Base-by-base conservation (phyloP, 305 asterid genomes). In the Ilex paraguariensis region DNA sequence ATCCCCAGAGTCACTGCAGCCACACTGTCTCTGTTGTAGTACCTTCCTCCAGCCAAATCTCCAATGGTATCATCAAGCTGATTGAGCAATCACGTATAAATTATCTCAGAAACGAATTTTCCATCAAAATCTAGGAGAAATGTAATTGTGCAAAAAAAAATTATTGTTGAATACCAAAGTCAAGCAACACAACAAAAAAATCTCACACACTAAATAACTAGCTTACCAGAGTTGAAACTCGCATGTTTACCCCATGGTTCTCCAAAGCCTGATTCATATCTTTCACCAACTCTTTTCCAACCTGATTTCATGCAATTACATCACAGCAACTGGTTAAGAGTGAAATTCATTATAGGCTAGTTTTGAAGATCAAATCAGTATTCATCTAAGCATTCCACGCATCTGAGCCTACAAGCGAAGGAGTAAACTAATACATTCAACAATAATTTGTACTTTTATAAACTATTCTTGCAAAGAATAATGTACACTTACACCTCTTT, bases 1-100 rank as follows among this genome's bases (percentile, higher is more conserved):
- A 81, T 72, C 49, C 87, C 95, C 54, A 89, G 74, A 53, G 82
- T 83, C 62, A 89, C 79, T 42, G 94, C 89, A 10, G 87, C 91
- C 11, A 89, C 91, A 63, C 82, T 73, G 31, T 84, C 94, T 71
- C 73, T 71, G 73, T 73, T 84, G 73, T 81, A 84, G 52, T 89
- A 89, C 73, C 87, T 80, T 17, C 89, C 97, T 66, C 97, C 97
- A 16, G 95, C 97, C 64, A 89, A 81, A 73, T 82, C 75, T 46
- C 96, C 95, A 52, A 86, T 72, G 16, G 89, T 84, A 66, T 82
- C 93, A 69, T 80, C 82, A 31, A 78, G 92, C 95, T 88, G 68
- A 55, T 33, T 46, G 16, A 59, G 28, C 28, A 21, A 21, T 21
- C 28, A 21, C 28, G 1, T 21, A 21, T 21, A 21, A 21, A 55